A percentile compares a stretch with the other conserved stretches of the same genome.
Conservation (phyloP, 2,329 filamentous ascomycete genomes). For the Aspergillus texensis region DNA sequence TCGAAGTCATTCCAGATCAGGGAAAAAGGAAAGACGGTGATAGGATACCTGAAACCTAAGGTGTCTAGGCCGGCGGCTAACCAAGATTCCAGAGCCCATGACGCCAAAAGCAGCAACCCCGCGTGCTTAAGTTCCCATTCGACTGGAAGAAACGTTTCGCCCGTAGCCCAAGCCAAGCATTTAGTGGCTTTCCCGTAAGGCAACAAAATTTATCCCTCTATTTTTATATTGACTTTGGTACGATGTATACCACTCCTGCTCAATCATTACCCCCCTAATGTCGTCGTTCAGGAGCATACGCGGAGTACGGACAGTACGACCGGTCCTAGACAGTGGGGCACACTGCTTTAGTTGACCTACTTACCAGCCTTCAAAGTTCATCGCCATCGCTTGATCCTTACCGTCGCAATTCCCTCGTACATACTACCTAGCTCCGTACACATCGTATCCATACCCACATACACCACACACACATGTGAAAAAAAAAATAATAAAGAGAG, state of each 20-base stretch:
- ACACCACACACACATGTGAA: background rate
- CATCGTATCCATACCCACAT: background rate
- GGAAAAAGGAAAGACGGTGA: background rate
- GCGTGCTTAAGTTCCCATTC: background rate
- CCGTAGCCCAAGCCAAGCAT: slow-evolving; percentile 1
- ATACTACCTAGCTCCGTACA: background rate
- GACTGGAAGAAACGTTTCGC: background rate
- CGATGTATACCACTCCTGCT: background rate
- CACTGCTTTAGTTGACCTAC: background rate
- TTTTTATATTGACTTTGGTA: slow-evolving; percentile 1
- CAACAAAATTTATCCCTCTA: slow-evolving; percentile 12
- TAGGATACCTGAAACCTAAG: slow-evolving; percentile 1
- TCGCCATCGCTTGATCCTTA: background rate
- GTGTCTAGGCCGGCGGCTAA: background rate
- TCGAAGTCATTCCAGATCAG: background rate
- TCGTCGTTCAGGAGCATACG: background rate
- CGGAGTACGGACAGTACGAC: background rate
- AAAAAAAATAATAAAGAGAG: background rate
- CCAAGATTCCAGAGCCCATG: background rate
- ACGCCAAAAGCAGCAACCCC: slow-evolving; percentile 7
- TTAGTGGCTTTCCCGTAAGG: slow-evolving; percentile 9
- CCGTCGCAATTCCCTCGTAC: background rate
- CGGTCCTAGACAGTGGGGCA: background rate
- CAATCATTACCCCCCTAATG: background rate
- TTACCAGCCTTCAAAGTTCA: background rate